Conservation (phyloP, 164 flowering plant species). For the Cinnamomum micranthum region DNA sequence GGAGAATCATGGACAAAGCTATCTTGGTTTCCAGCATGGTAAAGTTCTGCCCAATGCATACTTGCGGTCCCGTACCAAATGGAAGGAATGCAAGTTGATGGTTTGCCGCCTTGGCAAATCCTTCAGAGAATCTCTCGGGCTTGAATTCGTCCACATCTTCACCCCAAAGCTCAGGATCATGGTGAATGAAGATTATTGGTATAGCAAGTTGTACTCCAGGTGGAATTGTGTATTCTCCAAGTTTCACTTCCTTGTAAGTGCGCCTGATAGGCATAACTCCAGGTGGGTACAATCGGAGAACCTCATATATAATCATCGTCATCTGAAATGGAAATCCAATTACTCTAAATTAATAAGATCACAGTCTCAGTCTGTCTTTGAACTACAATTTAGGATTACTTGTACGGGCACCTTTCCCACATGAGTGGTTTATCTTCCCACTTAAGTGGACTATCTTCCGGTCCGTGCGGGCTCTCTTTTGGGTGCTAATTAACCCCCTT, state of each 20-base stretch:
- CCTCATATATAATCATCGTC: constrained; percentile 2
- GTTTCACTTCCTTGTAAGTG: constrained; percentile 12
- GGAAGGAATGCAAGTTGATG: not conserved
- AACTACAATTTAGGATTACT: no score
- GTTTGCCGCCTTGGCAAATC: not conserved
- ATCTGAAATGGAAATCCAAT: not conserved
- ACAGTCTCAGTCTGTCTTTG: no score
- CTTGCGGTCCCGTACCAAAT: not conserved
- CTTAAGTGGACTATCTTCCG: no score
- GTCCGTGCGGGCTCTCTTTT: no score
- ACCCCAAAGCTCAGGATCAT: constrained; percentile 4
- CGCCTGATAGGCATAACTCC: constrained; percentile 29
- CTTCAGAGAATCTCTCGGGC: not conserved
- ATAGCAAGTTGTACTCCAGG: not conserved
- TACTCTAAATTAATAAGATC: no score
- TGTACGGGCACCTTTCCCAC: no score
- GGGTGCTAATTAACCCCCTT: no score
- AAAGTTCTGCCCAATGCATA: constrained; percentile 7
- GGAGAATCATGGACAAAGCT: constrained; percentile 10
- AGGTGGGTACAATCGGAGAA: constrained; percentile 60
- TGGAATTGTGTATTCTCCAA: not conserved
- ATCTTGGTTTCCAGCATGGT: not conserved
- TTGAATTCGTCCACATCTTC: constrained; percentile 7
- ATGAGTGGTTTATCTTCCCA: no score
- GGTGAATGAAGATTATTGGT: not conserved